Evolutionary conservation across 306 rosid species (phyloP).

Genomic region (Elaeagnus macrophylla): DNA sequence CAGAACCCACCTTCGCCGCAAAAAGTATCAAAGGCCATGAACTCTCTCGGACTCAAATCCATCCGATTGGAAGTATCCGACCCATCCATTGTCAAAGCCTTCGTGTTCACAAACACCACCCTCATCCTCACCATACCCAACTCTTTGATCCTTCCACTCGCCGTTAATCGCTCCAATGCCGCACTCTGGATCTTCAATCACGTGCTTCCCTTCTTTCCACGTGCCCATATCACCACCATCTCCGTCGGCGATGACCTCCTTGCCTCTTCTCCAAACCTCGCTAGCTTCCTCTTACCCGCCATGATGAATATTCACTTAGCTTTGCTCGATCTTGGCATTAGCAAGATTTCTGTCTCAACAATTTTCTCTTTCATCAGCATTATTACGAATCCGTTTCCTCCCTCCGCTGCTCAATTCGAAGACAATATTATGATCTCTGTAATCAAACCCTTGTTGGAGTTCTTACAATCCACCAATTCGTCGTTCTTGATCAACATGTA

Average conservation of each 20-base stretch:
- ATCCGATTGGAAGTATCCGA: slow-evolving; percentile 55
- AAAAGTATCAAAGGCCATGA: slow-evolving; percentile 19
- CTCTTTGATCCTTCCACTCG: slow-evolving; percentile 40
- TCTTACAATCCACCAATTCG: slow-evolving; percentile 62
- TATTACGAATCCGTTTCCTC: slow-evolving; percentile 56
- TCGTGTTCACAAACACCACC: slow-evolving; percentile 59
- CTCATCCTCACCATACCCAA: slow-evolving; percentile 70
- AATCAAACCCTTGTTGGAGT: slow-evolving; percentile 53
- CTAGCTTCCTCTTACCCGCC: slow-evolving; percentile 50
- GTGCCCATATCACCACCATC: slow-evolving; percentile 61
- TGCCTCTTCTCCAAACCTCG: slow-evolving; percentile 27
- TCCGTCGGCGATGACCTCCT: slow-evolving; percentile 71
- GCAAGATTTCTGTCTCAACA: slow-evolving; percentile 56
- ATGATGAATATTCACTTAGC: slow-evolving; percentile 52
- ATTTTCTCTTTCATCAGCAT: slow-evolving; percentile 53
- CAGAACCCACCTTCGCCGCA: slow-evolving; percentile 11
- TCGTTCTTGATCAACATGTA: slow-evolving; percentile 70
- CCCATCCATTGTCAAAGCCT: slow-evolving; percentile 45
- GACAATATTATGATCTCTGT: slow-evolving; percentile 22
- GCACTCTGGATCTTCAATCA: slow-evolving; percentile 52
- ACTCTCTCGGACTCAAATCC: slow-evolving; percentile 32
- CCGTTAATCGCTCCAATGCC: slow-evolving; percentile 60
- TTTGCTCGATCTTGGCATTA: slow-evolving; percentile 67
- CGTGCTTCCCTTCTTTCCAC: slow-evolving; percentile 81
- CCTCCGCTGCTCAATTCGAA: slow-evolving; percentile 60